Base-by-base conservation (phyloP, 805 yeast species). In the Wickerhamomyces sydowiorum region DNA sequence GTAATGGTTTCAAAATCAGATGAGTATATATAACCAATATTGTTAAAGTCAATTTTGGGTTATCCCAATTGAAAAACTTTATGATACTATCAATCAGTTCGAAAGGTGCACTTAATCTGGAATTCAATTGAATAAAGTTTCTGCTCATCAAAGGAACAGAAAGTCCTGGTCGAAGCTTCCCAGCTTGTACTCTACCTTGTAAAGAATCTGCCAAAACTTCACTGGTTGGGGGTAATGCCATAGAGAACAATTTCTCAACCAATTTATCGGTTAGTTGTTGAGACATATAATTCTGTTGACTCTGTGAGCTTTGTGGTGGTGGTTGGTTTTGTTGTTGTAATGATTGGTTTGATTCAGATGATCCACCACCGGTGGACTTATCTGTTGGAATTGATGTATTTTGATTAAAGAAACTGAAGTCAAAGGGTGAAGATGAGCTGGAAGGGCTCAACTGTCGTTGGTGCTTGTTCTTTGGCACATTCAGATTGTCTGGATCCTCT, bases 61-160 rank as follows among this genome's bases (percentile, higher is more conserved):
- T 71, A 21, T 69, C 58, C 96, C 96, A 87, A 45, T 72, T 72
- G 48, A 80, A 64, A 36, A 85, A 63, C 29, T 64, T 64, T 17
- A 78, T 71, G 6, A 78, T 54, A 36, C 68, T 69, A 59, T 87
- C 90, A 31, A 84, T 66, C 3, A 75, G 34, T 43, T 73, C 78
- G 56, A 83, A 86, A 0, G 85, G 80, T 0, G 72, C 57, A 7
- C 86, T 73, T 7, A 82, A 57, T 42, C 93, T 62, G 9, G 85
- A 76, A 44, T 80, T 76, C 61, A 85, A 60, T 50, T 70, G 68
- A 22, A 81, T 78, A 47, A 81, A 72, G 56, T 86, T 85, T 44
- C 71, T 75, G 39, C 87, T 76, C 84, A 86, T 82, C 4, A 73
- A 51, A 32, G 76, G 86, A 33, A 86, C 76, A 18, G 87, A 80